These are phyloP conservation scores for Candida golubevii DNA, from an alignment of 805 yeast species.

Conservation along the genomic window DNA sequence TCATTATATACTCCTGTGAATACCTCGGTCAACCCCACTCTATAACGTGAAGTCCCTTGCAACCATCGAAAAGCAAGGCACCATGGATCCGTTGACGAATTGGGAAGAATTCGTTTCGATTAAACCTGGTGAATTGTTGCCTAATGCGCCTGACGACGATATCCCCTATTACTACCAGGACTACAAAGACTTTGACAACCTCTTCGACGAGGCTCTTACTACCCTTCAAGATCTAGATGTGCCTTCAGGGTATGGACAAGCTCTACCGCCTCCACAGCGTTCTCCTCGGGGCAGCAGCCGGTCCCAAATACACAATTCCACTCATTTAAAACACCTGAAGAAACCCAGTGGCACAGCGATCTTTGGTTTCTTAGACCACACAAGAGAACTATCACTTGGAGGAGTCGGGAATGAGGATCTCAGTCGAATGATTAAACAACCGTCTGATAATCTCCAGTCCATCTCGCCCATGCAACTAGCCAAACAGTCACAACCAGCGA, in stretches of 20 bases:
- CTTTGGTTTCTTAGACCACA: slow-evolving; percentile 67
- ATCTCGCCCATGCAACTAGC: slow-evolving; percentile 28
- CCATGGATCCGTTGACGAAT: slow-evolving; percentile 21
- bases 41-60: not conserved
- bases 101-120: slow-evolving; percentile 28
- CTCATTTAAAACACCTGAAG: slow-evolving; percentile 44
- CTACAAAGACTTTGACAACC: slow-evolving; percentile 50
- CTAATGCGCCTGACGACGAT: slow-evolving; percentile 45
- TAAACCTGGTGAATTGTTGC: slow-evolving; percentile 19
- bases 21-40: too few species aligned
- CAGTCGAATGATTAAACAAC: slow-evolving; percentile 17
- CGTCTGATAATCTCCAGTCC: slow-evolving; percentile 17
- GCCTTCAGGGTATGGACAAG: slow-evolving; percentile 40
- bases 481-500: slow-evolving; percentile 1
- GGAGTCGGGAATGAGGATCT: slow-evolving; percentile 32
- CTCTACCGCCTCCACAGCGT: slow-evolving; percentile 8
- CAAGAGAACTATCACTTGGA: slow-evolving; percentile 57
- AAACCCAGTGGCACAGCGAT: slow-evolving; percentile 77
- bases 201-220: slow-evolving; percentile 53
- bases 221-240: slow-evolving; percentile 62
- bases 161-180: slow-evolving; percentile 43
- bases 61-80: not conserved
- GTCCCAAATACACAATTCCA: slow-evolving; percentile 13
- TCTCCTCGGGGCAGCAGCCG: slow-evolving; percentile 6
- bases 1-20: not conserved